These are phyloP conservation scores for Diphasiastrum complanatum DNA, from an alignment of 83 land plant genomes.

Conservation along the genomic window DNA sequence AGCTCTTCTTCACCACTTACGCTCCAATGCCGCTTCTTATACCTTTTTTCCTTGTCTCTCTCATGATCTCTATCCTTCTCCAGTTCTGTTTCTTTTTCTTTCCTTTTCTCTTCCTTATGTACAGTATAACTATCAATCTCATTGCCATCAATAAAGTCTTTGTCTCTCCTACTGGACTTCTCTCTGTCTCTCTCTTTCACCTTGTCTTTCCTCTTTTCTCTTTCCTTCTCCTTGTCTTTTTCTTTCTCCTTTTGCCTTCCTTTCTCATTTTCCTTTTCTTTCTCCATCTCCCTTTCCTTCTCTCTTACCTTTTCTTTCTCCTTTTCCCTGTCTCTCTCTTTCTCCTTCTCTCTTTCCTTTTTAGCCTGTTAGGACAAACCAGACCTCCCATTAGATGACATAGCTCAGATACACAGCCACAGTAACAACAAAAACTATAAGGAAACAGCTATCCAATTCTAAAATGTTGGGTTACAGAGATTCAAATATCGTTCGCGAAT, in stretches of 20 bases:
- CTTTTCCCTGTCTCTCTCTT: neutral
- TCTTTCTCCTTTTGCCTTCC: slow-evolving; percentile 51
- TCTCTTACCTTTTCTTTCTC: slow-evolving; percentile 54
- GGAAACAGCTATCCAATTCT: too few relatives aligned
- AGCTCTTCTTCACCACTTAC: slow-evolving; percentile 31
- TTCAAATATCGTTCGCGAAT: too few relatives aligned
- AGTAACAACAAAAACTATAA: too few relatives aligned
- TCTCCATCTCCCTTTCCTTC: slow-evolving; percentile 14
- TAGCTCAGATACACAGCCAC: too few relatives aligned
- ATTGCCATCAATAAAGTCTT: slow-evolving; percentile 17
- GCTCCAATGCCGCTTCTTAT: slow-evolving; percentile 24
- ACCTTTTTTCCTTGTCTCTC: slow-evolving; percentile 27
- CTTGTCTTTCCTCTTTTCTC: slow-evolving; percentile 25
- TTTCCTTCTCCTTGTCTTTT: slow-evolving; percentile 23
- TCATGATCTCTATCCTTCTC: slow-evolving; percentile 28
- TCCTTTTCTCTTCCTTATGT: slow-evolving; percentile 26
- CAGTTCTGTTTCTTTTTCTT: slow-evolving; percentile 20
- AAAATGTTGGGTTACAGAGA: too few relatives aligned
- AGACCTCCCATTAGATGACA: neutral
- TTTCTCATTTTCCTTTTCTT: slow-evolving; percentile 16
- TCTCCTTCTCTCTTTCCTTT: slow-evolving; percentile 33
- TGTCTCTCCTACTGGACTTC: slow-evolving; percentile 12
- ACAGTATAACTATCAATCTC: slow-evolving; percentile 9
- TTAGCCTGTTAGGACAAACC: slow-evolving; percentile 48
- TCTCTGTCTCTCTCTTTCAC: slow-evolving; percentile 17